Evolutionary conservation across 1,284 basidiomycete genomes (phyloP), one percentile per base, ranked within the genome.

Genomic region (Heterobasidion annosum): DNA sequence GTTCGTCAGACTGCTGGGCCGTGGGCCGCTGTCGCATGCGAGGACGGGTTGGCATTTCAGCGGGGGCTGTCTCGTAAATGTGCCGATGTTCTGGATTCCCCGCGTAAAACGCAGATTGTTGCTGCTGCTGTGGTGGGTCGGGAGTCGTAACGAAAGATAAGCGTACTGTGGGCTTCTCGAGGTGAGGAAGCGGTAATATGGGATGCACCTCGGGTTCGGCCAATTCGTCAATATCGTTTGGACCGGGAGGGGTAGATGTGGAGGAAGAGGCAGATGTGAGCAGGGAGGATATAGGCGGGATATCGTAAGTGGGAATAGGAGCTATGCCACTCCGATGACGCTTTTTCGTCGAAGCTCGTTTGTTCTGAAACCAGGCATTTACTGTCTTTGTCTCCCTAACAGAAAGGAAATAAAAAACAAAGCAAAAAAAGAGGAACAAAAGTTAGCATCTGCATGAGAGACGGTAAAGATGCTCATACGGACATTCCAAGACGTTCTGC

Each of bases 351-450:
- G 87, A 88, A 13, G 86, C 87, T 55, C 86, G 78, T 74, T 88
- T 89, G 67, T 89, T 89, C 69, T 89, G 87, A 70, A 89, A 89
- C 84, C 85, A 89, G 25, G 86, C 84, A 64, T 87, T 87, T 64
- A 89, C 86, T 1, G 84, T 87, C 75, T 89, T 89, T 67, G 79
- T 82, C 65, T 88, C 84, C 83, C 86, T 89, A 35, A 34, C 13
- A 47, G 12, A 47, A 13, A 40, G 54, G 52, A 46, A 40, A 40
- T 40, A 40, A n/a, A 40, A 40, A 56, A 51, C 48, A 52, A 50
- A 45, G 56, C 59, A 59, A 56, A 54, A 55, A 58, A 52, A 61
- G 54, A 42, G 43, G 50, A 50, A 50, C 54, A 9, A 45, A 50
- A 58, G 49, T 53, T 51, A 52, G 45, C 50, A 59, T 61, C 58